These are phyloP conservation scores for Elaeagnus macrophylla DNA, from an alignment of 306 rosid genomes.

Conservation along the genomic window DNA sequence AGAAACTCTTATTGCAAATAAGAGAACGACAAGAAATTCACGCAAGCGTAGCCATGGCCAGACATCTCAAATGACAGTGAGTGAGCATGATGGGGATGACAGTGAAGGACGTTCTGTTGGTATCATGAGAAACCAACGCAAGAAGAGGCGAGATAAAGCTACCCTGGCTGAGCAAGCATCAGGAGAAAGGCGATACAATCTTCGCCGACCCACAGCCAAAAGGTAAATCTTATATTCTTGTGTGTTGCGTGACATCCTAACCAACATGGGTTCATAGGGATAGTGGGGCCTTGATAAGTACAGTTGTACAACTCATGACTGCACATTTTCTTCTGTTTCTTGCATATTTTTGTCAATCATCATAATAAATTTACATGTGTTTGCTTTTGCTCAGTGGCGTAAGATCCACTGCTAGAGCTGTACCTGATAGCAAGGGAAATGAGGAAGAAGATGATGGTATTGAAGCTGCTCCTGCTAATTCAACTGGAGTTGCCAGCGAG, in stretches of 20 bases:
- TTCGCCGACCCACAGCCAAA: constrained; percentile 66
- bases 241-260: not conserved
- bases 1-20: constrained; percentile 26
- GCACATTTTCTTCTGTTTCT: not conserved
- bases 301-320: not conserved
- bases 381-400: constrained; percentile 37
- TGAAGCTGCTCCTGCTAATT: constrained; percentile 41
- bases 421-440: constrained; percentile 39
- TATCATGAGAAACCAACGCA: constrained; percentile 41
- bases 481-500: constrained; percentile 52
- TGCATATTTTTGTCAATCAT: not conserved
- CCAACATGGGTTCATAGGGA: not conserved
- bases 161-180: constrained; percentile 41
- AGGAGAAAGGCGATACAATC: constrained; percentile 64
- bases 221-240: constrained; percentile 1
- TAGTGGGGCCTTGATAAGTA: no score
- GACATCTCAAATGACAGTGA: constrained; percentile 47
- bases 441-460: constrained; percentile 38
- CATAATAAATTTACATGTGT: constrained; percentile 10
- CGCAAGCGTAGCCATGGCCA: constrained; percentile 57
- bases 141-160: constrained; percentile 56
- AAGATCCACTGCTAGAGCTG: constrained; percentile 32
- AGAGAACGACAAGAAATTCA: constrained; percentile 25
- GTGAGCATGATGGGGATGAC: constrained; percentile 50
- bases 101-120: constrained; percentile 66